Evolutionary conservation across 2,329 filamentous ascomycete genomes (phyloP).

Genomic region (Coniochaeta pulveracea): DNA sequence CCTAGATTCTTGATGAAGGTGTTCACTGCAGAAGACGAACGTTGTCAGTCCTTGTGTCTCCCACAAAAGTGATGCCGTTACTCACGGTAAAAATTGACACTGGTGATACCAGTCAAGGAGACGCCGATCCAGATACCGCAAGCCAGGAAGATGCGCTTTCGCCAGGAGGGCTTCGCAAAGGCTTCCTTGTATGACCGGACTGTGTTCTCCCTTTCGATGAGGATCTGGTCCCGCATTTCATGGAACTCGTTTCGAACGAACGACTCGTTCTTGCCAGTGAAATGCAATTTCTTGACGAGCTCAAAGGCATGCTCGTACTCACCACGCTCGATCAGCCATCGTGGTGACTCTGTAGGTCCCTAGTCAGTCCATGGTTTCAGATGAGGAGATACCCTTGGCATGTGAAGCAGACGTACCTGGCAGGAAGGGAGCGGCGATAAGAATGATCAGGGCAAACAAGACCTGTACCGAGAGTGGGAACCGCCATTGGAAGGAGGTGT

Average conservation of each 20-base stretch:
- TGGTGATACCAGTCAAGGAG: slow-evolving; percentile 33
- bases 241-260: slow-evolving; percentile 26
- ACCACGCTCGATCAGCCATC: slow-evolving; percentile 23
- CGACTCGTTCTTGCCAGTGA: slow-evolving; percentile 16
- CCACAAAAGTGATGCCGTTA: not conserved
- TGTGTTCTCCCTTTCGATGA: slow-evolving; percentile 19
- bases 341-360: slow-evolving; percentile 10
- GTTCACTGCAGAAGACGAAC: not conserved
- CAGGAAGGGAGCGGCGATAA: slow-evolving; percentile 14
- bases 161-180: slow-evolving; percentile 28
- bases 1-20: slow-evolving; percentile 2
- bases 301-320: slow-evolving; percentile 19
- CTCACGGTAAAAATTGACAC: slow-evolving; percentile 29
- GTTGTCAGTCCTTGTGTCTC: not conserved
- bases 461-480: slow-evolving; percentile 21
- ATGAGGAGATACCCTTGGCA: not conserved
- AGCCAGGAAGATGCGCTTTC: slow-evolving; percentile 31
- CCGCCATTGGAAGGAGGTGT: slow-evolving; percentile 18
- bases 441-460: slow-evolving; percentile 12
- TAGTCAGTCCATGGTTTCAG: not conserved
- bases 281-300: slow-evolving; percentile 20
- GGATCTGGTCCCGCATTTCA: slow-evolving; percentile 26
- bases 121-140: slow-evolving; percentile 36
- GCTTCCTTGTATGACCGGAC: slow-evolving; percentile 26
- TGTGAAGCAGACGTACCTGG: not conserved